These are phyloP conservation scores for Neurospora sp. DNA, from an alignment of 495 filamentous ascomycete genomes.

Conservation along the genomic window DNA sequence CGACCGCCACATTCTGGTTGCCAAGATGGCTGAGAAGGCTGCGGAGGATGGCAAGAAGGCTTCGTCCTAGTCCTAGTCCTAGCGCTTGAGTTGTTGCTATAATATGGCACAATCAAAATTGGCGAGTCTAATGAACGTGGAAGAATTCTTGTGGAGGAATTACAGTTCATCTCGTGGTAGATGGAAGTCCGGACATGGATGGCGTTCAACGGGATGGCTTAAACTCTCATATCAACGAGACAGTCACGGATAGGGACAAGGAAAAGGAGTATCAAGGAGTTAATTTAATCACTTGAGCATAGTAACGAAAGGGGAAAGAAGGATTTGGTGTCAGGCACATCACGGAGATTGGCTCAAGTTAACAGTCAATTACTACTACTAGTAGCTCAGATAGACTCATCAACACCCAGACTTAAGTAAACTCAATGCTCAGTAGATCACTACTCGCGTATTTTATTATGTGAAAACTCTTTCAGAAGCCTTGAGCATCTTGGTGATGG, in stretches of 20 bases:
- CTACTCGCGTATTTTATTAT: background rate
- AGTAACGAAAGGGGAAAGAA: background rate
- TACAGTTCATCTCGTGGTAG: background rate
- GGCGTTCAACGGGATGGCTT: background rate
- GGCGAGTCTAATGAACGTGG: background rate
- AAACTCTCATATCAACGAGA: background rate
- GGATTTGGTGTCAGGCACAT: background rate
- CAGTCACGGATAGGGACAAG: background rate
- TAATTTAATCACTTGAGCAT: background rate
- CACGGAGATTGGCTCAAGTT: background rate
- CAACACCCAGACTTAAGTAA: background rate
- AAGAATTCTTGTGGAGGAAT: background rate
- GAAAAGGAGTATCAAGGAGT: background rate
- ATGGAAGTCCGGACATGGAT: background rate
- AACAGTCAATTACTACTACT: background rate
- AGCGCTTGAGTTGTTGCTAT: background rate
- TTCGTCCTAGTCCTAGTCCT: background rate
- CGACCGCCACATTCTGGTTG: background rate
- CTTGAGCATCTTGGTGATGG: background rate
- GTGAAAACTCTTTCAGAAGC: background rate
- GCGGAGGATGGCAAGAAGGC: background rate
- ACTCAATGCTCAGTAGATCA: background rate
- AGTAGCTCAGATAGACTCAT: background rate
- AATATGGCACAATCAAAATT: background rate
- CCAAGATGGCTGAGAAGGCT: background rate